These are phyloP conservation scores for Amoebophrya sp. DNA, from an alignment of 169 alveolate species.

Conservation along the genomic window DNA sequence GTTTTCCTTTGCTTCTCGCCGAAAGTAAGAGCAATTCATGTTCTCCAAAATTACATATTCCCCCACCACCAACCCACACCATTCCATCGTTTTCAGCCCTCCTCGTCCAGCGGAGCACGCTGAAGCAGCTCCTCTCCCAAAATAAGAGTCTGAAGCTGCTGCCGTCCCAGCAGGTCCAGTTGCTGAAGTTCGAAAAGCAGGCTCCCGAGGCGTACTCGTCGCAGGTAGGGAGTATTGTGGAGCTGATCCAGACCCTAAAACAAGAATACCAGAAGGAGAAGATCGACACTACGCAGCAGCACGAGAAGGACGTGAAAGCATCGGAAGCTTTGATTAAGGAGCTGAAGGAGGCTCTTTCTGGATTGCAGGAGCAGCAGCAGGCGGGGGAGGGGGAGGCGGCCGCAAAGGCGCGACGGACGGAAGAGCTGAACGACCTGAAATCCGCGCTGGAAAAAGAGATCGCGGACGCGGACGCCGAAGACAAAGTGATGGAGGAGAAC, in stretches of 20 bases:
- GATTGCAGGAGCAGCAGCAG: background rate
- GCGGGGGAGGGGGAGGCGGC: background rate
- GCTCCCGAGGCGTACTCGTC: background rate
- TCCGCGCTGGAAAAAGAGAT: background rate
- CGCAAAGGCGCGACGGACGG: background rate
- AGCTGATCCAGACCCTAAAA: background rate
- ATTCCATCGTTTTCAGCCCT: too few relatives aligned
- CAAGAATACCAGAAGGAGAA: background rate
- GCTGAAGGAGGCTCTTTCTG: background rate
- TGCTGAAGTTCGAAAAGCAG: background rate
- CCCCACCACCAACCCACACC: too few relatives aligned
- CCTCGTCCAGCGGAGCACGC: background rate
- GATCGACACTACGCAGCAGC: background rate
- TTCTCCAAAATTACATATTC: too few relatives aligned
- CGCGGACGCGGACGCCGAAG: background rate
- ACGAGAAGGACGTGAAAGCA: background rate
- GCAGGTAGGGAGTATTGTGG: background rate
- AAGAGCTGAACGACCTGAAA: background rate
- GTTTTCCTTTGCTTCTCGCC: too few relatives aligned
- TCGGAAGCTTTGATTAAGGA: background rate
- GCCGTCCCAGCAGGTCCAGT: background rate
- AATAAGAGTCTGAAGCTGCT: background rate
- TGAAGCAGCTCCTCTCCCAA: background rate
- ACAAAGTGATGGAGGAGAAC: background rate
- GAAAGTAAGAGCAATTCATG: too few relatives aligned